Evolutionary conservation across 371 early-diverging fungal species (phyloP).

Genomic region (Syncephalastrum sp.): DNA sequence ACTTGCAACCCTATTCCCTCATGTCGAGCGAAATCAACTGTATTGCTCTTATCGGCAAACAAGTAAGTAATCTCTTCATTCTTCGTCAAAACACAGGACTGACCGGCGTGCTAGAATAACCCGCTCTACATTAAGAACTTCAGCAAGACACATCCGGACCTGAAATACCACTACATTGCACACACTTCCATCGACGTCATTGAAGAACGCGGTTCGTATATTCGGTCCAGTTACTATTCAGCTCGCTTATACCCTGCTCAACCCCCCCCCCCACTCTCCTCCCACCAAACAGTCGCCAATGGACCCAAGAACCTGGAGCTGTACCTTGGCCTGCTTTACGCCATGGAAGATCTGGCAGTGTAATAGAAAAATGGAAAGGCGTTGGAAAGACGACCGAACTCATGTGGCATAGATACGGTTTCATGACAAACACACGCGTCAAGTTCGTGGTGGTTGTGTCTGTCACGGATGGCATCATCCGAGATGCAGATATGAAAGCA

Average conservation of each 20-base stretch:
- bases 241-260: too few relatives aligned
- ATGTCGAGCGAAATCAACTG: constrained; percentile 70
- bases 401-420: constrained; percentile 64
- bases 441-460: constrained; percentile 78
- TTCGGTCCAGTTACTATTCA: too few relatives aligned
- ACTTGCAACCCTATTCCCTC: neutral
- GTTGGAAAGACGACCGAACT: neutral
- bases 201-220: constrained; percentile 74
- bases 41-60: constrained; percentile 72
- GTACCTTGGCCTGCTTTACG: constrained; percentile 82
- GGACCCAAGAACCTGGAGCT: constrained; percentile 70
- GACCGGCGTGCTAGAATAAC: constrained; percentile 62
- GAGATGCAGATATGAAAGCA: constrained; percentile 76
- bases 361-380: constrained; percentile 19
- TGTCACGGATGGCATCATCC: constrained; percentile 73
- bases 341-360: constrained; percentile 86
- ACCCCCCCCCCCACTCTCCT: too few relatives aligned
- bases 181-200: constrained; percentile 87
- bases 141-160: constrained; percentile 69
- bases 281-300: constrained; percentile 51
- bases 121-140: constrained; percentile 83
- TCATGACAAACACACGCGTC: constrained; percentile 82
- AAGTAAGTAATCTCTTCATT: too few relatives aligned
- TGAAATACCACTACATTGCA: constrained; percentile 86
- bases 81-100: too few relatives aligned